A percentile compares a stretch with the other conserved stretches of the same genome.
These are phyloP conservation scores for Torulaspora franciscae DNA, from an alignment of 805 yeast genomes.

Conservation along the genomic window DNA sequence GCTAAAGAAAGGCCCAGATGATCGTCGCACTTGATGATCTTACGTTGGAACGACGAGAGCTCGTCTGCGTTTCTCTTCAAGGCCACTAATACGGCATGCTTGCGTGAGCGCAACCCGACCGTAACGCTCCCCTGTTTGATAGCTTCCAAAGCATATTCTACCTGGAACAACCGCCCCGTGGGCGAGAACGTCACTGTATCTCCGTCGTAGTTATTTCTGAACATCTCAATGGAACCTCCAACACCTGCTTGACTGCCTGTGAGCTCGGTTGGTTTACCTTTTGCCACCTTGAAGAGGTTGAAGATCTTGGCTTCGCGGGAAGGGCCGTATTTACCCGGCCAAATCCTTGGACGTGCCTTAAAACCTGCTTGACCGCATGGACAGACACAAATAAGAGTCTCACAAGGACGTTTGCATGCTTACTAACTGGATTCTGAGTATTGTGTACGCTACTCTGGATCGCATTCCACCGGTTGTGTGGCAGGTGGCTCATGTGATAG, in stretches of 20 bases:
- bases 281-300: not conserved
- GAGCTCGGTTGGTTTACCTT: not conserved
- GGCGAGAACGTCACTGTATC: conserved; percentile 98
- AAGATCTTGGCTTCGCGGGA: not conserved
- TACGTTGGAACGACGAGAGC: conserved; percentile 93
- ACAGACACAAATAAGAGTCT: conserved; percentile 2
- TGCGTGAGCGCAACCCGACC: conserved; percentile 83
- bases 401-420: conserved; percentile 4
- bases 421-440: conserved; percentile 21
- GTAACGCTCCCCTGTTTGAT: conserved; percentile 98
- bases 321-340: not conserved
- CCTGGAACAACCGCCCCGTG: conserved; percentile 96
- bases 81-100: conserved; percentile 88
- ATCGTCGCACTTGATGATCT: conserved; percentile 83
- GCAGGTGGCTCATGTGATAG: conserved; percentile 38
- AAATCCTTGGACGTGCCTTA: not conserved
- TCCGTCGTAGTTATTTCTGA: conserved; percentile 97
- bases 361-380: not conserved
- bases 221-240: conserved; percentile 40
- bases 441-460: conserved; percentile 32
- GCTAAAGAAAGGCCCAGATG: conserved; percentile 95
- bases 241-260: not conserved
- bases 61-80: conserved; percentile 96
- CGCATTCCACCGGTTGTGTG: conserved; percentile 42
- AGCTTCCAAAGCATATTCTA: conserved; percentile 95